Percentiles rank a stretch among this genome's conserved stretches.
Conservation (phyloP, 306 rosid genomes). For the Sicyos baderoa region DNA sequence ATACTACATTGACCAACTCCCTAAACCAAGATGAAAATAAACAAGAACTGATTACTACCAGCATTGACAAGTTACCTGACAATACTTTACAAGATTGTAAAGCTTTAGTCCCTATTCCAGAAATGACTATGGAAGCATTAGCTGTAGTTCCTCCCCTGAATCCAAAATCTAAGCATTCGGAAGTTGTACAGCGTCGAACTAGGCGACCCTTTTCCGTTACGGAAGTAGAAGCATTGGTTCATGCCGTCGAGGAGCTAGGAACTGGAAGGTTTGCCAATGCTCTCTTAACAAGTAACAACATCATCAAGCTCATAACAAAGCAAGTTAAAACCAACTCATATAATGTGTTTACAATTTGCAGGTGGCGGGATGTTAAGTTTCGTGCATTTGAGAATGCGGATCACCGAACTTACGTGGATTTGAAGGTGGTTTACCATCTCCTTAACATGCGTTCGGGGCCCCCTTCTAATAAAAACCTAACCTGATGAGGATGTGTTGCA, state of each 20-base stretch:
- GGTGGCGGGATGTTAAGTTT: slow-evolving; percentile 97
- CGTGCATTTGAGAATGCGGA: slow-evolving; percentile 79
- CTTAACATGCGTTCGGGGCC: background rate
- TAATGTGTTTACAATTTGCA: slow-evolving; percentile 25
- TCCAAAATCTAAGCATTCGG: slow-evolving; percentile 54
- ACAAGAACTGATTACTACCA: slow-evolving; percentile 39
- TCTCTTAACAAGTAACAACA: background rate
- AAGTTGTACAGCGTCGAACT: slow-evolving; percentile 79
- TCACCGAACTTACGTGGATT: slow-evolving; percentile 89
- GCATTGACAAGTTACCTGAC: slow-evolving; percentile 35
- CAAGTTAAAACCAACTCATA: slow-evolving; percentile 17
- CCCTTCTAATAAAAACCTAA: background rate
- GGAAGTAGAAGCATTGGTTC: slow-evolving; percentile 88
- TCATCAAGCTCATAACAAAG: background rate
- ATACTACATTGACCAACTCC: slow-evolving; percentile 35
- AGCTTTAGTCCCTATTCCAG: slow-evolving; percentile 51
- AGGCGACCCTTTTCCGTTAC: slow-evolving; percentile 90
- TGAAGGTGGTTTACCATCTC: slow-evolving; percentile 51
- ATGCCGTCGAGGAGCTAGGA: slow-evolving; percentile 90
- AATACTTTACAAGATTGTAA: slow-evolving; percentile 43
- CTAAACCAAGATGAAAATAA: slow-evolving; percentile 38
- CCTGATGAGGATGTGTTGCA: slow-evolving; percentile 22
- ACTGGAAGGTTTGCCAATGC: slow-evolving; percentile 67
- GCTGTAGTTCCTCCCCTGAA: slow-evolving; percentile 62
- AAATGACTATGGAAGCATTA: slow-evolving; percentile 44